Percentiles rank a stretch among this genome's conserved stretches.
phyloP scores from a whole-genome alignment of 495 filamentous ascomycete species.

The Neurospora terricola region DNA sequence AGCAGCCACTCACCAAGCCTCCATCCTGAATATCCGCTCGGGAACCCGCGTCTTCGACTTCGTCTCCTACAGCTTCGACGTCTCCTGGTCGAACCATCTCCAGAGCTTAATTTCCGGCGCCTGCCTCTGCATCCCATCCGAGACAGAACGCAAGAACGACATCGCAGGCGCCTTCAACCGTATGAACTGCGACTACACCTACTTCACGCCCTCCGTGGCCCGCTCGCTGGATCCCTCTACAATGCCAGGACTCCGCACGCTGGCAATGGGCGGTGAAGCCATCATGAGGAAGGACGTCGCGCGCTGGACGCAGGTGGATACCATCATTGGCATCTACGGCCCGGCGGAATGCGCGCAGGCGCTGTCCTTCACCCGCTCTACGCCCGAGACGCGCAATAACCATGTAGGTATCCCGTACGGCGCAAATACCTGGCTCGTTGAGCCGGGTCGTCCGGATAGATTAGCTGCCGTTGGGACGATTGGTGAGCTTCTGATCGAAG shows the following conservation, averaged over 20 bases:
- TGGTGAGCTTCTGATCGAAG: conserved; percentile 39
- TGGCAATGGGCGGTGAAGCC: conserved; percentile 20
- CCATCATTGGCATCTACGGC: conserved; percentile 45
- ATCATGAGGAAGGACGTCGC: conserved; percentile 10
- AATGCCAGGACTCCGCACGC: conserved; percentile 14
- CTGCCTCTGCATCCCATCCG: conserved; percentile 24
- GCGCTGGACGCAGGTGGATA: conserved; percentile 19
- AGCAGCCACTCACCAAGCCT: conserved; percentile 15
- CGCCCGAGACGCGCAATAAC: not conserved
- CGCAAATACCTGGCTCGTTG: conserved; percentile 13
- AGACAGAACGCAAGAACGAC: conserved; percentile 17
- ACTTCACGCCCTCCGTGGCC: conserved; percentile 17
- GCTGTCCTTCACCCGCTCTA: not conserved
- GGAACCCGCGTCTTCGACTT: conserved; percentile 45
- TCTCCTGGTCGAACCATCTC: conserved; percentile 44
- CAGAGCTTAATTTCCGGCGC: conserved; percentile 38
- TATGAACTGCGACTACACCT: not conserved
- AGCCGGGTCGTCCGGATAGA: conserved; percentile 20
- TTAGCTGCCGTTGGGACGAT: conserved; percentile 32
- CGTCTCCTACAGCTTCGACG: conserved; percentile 52
- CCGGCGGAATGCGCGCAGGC: conserved; percentile 38
- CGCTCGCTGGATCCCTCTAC: conserved; percentile 7
- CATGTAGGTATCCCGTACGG: not conserved
- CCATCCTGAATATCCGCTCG: conserved; percentile 6
- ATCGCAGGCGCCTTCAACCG: conserved; percentile 20